Conservation (phyloP, 345 rosid species). For the Raphanus sativus region DNA sequence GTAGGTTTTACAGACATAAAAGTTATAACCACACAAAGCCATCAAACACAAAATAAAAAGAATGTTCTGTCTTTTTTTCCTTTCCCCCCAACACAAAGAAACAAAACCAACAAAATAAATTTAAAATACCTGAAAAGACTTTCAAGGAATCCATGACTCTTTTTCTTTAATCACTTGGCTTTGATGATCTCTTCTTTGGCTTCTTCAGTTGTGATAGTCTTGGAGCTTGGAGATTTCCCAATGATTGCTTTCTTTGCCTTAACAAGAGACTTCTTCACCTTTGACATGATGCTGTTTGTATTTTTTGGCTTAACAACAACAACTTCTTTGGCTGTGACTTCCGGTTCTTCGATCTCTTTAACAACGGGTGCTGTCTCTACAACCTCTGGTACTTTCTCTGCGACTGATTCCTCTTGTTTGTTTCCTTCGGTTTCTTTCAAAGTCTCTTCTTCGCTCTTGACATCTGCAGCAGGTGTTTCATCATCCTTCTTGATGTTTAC, state of each 20-base stretch:
- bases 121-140: constrained; percentile 17
- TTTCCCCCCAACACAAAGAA: neutral
- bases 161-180: constrained; percentile 42
- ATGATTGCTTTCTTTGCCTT: constrained; percentile 79
- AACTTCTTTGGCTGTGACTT: constrained; percentile 46
- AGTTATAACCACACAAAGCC: constrained; percentile 32
- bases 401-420: constrained; percentile 28
- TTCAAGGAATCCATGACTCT: neutral
- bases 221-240: constrained; percentile 77
- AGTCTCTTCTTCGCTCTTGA: constrained; percentile 26
- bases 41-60: constrained; percentile 20
- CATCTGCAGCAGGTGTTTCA: constrained; percentile 14
- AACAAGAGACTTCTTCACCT: constrained; percentile 73
- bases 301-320: constrained; percentile 52
- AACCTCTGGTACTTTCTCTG: constrained; percentile 31
- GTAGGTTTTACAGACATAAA: constrained; percentile 34
- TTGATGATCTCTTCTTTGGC: constrained; percentile 48
- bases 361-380: constrained; percentile 28
- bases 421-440: constrained; percentile 19
- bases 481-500: constrained; percentile 21
- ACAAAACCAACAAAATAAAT: constrained; percentile 28
- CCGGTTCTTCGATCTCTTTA: constrained; percentile 43
- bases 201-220: constrained; percentile 47
- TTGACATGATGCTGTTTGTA: constrained; percentile 64
- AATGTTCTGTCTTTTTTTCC: constrained; percentile 7